These are phyloP conservation scores for Taphrina flavorubra DNA, from an alignment of 1,139 yeast genomes.

Conservation along the genomic window DNA sequence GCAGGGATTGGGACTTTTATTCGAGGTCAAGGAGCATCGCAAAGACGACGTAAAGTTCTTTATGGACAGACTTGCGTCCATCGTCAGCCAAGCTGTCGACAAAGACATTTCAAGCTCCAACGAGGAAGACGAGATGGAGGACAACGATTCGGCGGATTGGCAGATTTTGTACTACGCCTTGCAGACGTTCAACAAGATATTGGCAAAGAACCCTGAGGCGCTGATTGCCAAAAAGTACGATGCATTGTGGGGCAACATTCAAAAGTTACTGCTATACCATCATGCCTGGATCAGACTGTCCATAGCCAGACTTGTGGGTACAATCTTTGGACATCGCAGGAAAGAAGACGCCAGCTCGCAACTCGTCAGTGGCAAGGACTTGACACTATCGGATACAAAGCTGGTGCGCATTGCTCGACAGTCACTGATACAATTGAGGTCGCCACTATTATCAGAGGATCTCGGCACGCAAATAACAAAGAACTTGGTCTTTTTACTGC, in stretches of 20 bases:
- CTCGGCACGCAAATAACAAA: constrained; percentile 71
- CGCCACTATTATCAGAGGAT: constrained; percentile 71
- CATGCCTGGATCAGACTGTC: constrained; percentile 89
- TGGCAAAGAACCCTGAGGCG: constrained; percentile 50
- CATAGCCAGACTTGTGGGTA: constrained; percentile 67
- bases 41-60: constrained; percentile 31
- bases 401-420: constrained; percentile 72
- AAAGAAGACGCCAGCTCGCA: constrained; percentile 51
- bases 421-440: constrained; percentile 76
- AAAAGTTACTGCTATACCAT: constrained; percentile 72
- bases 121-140: constrained; percentile 35
- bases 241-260: constrained; percentile 50
- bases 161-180: constrained; percentile 74
- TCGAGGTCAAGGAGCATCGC: constrained; percentile 51
- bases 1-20: constrained; percentile 69
- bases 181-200: constrained; percentile 57
- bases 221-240: constrained; percentile 52
- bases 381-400: constrained; percentile 49
- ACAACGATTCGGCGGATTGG: constrained; percentile 62
- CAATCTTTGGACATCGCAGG: constrained; percentile 53
- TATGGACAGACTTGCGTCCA: constrained; percentile 11
- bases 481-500: constrained; percentile 66
- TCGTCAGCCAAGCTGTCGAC: constrained; percentile 35
- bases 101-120: constrained; percentile 40
- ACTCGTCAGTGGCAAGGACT: constrained; percentile 47